These are phyloP conservation scores for Paecilomyces sp. DNA, from an alignment of 2,329 filamentous ascomycete species.

Conservation along the genomic window DNA sequence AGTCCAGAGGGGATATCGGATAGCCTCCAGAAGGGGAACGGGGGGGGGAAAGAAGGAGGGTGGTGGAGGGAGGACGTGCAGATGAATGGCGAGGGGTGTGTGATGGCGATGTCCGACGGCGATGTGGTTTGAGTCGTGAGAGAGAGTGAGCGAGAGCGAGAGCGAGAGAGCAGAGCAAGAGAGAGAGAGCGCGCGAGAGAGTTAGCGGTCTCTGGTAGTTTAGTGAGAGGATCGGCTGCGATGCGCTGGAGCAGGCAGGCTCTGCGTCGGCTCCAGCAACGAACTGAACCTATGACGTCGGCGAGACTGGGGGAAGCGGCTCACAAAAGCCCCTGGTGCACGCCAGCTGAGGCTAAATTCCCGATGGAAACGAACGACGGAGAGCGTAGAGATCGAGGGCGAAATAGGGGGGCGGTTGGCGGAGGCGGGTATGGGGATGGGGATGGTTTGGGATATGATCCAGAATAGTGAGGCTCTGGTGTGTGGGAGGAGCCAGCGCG, in stretches of 20 bases:
- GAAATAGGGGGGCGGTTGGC: not conserved
- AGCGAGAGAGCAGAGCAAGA: no score
- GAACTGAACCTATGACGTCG: constrained; percentile 24
- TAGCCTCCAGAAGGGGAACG: constrained; percentile 2
- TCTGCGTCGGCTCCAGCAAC: constrained; percentile 13
- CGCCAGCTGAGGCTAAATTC: constrained; percentile 1
- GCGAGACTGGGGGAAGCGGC: constrained; percentile 9
- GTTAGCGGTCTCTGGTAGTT: no score
- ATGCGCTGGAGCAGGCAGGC: constrained; percentile 9
- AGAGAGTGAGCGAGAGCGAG: constrained; percentile 1
- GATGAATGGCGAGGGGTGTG: constrained; percentile 4
- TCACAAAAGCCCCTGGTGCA: not conserved
- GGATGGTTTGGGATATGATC: not conserved
- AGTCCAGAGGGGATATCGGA: not conserved
- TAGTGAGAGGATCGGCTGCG: constrained; percentile 11
- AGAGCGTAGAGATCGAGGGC: not conserved
- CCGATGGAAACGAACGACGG: constrained; percentile 1
- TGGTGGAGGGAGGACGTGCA: not conserved
- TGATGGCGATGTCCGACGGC: constrained; percentile 8
- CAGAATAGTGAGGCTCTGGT: not conserved
- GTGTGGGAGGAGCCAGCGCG: no score
- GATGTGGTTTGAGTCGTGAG: constrained; percentile 3
- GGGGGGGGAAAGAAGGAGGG: constrained; percentile 1
- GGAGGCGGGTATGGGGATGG: not conserved
- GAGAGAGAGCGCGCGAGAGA: no score